phyloP scores from a whole-genome alignment of 257 asterid species.

The Orobanche coerulescens region DNA sequence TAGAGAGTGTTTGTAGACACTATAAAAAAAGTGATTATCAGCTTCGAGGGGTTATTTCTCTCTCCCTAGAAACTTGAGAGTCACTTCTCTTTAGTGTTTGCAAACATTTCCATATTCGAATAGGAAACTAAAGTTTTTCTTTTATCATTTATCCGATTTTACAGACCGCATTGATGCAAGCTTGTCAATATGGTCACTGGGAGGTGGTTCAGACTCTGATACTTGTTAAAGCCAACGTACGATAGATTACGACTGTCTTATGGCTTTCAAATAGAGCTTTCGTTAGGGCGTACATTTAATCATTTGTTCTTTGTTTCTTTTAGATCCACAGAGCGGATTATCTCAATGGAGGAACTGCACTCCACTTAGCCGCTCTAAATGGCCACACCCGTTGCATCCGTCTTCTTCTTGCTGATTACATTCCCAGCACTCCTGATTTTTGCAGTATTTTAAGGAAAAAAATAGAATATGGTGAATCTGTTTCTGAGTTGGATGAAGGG shows the following conservation, averaged over 20 bases:
- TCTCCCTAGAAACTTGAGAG: no score
- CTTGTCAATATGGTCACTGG: conserved; percentile 92
- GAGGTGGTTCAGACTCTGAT: conserved; percentile 84
- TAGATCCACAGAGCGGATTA: conserved; percentile 83
- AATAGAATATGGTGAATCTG: conserved; percentile 32
- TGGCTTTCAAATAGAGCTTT: not conserved
- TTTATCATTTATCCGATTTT: not conserved
- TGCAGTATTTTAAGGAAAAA: conserved; percentile 43
- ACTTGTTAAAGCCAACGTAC: conserved; percentile 73
- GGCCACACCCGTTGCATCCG: conserved; percentile 79
- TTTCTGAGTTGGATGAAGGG: conserved; percentile 55
- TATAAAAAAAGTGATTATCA: no score
- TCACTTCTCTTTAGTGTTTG: no score
- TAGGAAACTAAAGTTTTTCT: not conserved
- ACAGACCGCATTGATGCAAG: conserved; percentile 96
- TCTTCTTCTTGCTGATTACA: conserved; percentile 70
- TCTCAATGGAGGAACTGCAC: conserved; percentile 86
- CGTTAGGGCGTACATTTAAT: conserved; percentile 16
- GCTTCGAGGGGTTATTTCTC: no score
- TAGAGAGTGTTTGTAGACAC: no score
- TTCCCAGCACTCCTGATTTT: conserved; percentile 67
- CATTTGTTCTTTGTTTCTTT: conserved; percentile 21
- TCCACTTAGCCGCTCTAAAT: conserved; percentile 82
- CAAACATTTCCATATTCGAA: no score
- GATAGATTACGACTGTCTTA: conserved; percentile 20